Percentiles rank a stretch among this genome's conserved stretches.
Conservation (phyloP, 148 eudicot species). For the Cornus kousa region DNA sequence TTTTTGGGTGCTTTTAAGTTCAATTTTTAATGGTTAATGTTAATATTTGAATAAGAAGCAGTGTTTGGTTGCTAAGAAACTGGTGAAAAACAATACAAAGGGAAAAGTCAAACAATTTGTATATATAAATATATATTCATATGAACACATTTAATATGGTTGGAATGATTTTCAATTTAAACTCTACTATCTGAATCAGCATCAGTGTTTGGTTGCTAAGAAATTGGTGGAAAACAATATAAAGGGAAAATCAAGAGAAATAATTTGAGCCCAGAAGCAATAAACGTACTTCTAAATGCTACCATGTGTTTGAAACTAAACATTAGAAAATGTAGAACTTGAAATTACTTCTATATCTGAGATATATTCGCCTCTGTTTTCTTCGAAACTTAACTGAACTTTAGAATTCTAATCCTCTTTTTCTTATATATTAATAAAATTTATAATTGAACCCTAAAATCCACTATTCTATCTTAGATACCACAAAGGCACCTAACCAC, state of each 20-base stretch:
- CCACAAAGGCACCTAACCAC: too few relatives aligned
- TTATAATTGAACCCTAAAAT: too few relatives aligned
- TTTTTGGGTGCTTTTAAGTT: background rate
- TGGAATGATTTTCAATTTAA: too few relatives aligned
- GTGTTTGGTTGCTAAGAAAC: slow-evolving; percentile 4
- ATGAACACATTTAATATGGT: too few relatives aligned
- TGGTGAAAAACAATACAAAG: background rate
- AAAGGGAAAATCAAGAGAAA: too few relatives aligned
- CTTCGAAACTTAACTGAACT: background rate
- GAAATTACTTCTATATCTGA: background rate
- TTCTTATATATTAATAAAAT: too few relatives aligned
- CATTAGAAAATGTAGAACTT: background rate
- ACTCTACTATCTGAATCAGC: background rate
- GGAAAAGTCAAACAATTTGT: too few relatives aligned
- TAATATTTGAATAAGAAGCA: background rate
- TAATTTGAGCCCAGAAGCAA: background rate
- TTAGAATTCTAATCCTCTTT: too few relatives aligned
- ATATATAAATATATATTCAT: too few relatives aligned
- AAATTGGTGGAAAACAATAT: background rate
- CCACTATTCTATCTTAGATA: too few relatives aligned
- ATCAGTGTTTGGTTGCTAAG: background rate
- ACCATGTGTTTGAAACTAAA: background rate
- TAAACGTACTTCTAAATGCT: background rate
- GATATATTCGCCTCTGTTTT: background rate
- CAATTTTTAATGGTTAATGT: too few relatives aligned